Conservation (phyloP, 148 eudicot genomes). For the Rhododendron vialii region DNA sequence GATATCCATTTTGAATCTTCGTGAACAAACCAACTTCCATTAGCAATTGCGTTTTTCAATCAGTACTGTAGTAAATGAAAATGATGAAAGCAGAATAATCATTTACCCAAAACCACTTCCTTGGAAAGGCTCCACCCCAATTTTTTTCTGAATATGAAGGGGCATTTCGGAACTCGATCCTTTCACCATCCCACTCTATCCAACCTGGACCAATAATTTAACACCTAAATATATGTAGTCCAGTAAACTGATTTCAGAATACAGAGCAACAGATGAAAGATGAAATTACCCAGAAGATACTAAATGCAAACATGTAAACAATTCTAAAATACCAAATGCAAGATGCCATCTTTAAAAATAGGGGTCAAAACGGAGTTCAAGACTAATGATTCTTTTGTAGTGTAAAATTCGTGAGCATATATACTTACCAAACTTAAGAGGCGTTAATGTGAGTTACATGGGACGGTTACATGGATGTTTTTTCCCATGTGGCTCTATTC, state of each 20-base stretch:
- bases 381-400: background rate
- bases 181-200: slow-evolving; percentile 97
- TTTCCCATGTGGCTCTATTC: background rate
- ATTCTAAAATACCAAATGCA: background rate
- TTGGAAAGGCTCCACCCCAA: slow-evolving; percentile 91
- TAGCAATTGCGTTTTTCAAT: background rate
- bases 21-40: background rate
- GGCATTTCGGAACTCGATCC: slow-evolving; percentile 86
- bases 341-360: background rate
- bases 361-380: background rate
- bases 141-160: slow-evolving; percentile 97
- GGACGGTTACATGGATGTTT: background rate
- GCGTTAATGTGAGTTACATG: background rate
- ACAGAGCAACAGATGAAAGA: background rate
- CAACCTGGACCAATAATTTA: slow-evolving; percentile 60
- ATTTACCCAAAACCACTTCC: slow-evolving; percentile 96
- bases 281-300: background rate
- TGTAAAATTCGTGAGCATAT: background rate
- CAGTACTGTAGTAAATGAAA: background rate
- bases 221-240: background rate
- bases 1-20: background rate
- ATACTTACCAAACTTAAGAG: background rate
- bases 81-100: slow-evolving; percentile 4
- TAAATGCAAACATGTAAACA: background rate
- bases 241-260: background rate